Evolutionary conservation across 2,329 filamentous ascomycete genomes (phyloP).

Genomic region (Cercospora sojina): DNA sequence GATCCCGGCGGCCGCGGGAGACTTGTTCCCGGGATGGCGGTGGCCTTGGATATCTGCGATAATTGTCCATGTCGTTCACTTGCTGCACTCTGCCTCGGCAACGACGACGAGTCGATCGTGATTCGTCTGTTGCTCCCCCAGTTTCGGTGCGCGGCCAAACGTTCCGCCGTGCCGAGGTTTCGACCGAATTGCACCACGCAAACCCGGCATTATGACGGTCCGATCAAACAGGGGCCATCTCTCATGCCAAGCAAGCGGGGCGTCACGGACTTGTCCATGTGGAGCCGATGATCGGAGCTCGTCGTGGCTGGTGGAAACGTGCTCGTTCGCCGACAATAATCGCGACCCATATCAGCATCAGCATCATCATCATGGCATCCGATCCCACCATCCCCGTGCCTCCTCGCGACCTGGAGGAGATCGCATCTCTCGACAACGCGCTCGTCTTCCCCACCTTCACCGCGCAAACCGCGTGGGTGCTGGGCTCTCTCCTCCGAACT

Average conservation of each 20-base stretch:
- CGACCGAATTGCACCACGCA: neutral
- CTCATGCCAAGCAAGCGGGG: too few relatives aligned
- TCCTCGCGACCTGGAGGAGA: conserved; percentile 41
- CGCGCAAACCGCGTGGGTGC: conserved; percentile 61
- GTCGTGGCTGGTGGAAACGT: neutral
- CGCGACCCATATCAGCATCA: too few relatives aligned
- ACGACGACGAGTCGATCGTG: neutral
- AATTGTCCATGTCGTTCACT: too few relatives aligned
- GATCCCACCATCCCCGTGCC: conserved; percentile 32
- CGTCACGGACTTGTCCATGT: too few relatives aligned
- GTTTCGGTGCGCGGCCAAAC: neutral
- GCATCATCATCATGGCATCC: conserved; percentile 27
- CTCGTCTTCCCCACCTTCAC: conserved; percentile 59
- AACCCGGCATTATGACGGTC: too few relatives aligned
- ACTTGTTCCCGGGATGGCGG: neutral
- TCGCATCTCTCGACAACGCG: conserved; percentile 44
- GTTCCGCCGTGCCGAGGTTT: neutral
- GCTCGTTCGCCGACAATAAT: too few relatives aligned
- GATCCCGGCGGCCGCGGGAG: neutral
- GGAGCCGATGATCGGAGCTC: neutral
- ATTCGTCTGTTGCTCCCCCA: too few relatives aligned
- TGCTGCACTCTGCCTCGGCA: neutral
- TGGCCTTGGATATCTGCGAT: neutral
- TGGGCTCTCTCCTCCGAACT: conserved; percentile 64
- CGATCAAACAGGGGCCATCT: too few relatives aligned